Base-by-base conservation (phyloP, 2,329 filamentous ascomycete genomes). In the Fusarium coicis region DNA sequence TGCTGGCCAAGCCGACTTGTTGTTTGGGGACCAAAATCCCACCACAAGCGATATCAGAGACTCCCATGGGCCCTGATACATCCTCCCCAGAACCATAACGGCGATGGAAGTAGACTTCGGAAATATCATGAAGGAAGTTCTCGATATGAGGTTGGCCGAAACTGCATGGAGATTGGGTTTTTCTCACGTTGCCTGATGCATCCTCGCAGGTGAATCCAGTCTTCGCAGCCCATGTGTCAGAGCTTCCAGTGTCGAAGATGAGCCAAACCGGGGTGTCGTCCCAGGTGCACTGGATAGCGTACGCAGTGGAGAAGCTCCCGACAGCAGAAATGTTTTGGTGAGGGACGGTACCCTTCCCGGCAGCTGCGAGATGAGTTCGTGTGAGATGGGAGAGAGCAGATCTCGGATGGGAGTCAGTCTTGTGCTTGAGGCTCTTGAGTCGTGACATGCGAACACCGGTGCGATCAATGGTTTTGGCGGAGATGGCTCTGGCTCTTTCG, bases 191-290 rank as follows among this genome's bases (percentile, higher is more conserved):
- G 21, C 84, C 83, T 1, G 72, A 63, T n/a, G 71, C 75, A 63
- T 83, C 82, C 40, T 82, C 76, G 70, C 87, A 88, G 47, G 77
- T 75, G 68, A 87, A 87, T 36, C 81, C 80, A 2, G 74, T 76
- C 16, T 80, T 79, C 39, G 82, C 82, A 4, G 83, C 81, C 86
- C 86, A 88, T 2, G 86, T 88, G 68, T 89, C 87, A 28, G 86
- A 83, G 74, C 85, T 87, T 30, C 85, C 86, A 0, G 86, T 87
- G 72, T 88, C 86, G 52, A 89, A 80, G 18, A 87, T 74, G 34
- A 88, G 75, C 79, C 81, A 83, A 36, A 84, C 73, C 1, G 80
- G 79, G 12, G 76, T 76, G 21, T 78, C 79, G 40, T 84, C 83
- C 83, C 83, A 85, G 8, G 62, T 73, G 50, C 83, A 84, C 52